These are phyloP conservation scores for Talaromyces adpressus DNA, from an alignment of 495 filamentous ascomycete genomes.

Conservation along the genomic window DNA sequence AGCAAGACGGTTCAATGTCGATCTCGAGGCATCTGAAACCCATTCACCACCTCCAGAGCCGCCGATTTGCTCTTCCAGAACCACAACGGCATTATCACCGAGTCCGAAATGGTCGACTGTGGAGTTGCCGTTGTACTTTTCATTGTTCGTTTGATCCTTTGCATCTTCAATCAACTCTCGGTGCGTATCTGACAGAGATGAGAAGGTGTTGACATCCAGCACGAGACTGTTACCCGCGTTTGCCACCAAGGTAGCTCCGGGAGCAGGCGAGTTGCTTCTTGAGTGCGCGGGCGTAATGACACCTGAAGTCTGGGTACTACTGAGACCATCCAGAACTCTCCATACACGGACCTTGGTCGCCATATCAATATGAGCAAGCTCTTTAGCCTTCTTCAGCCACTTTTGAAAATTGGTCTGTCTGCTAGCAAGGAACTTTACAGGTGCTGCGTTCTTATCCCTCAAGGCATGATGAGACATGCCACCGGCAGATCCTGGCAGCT, in stretches of 20 bases:
- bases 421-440: slow-evolving; percentile 59
- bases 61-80: slow-evolving; percentile 70
- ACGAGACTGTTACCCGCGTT: slow-evolving; percentile 59
- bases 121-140: slow-evolving; percentile 69
- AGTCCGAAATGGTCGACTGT: slow-evolving; percentile 58
- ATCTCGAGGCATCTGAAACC: slow-evolving; percentile 50
- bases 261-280: slow-evolving; percentile 44
- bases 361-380: slow-evolving; percentile 51
- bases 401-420: slow-evolving; percentile 57
- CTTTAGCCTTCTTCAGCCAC: slow-evolving; percentile 71
- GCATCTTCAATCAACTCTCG: slow-evolving; percentile 60
- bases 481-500: slow-evolving; percentile 52
- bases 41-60: slow-evolving; percentile 50
- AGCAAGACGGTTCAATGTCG: slow-evolving; percentile 31
- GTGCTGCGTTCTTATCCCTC: slow-evolving; percentile 50
- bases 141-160: slow-evolving; percentile 65
- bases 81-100: slow-evolving; percentile 57
- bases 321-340: slow-evolving; percentile 54
- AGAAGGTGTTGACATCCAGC: slow-evolving; percentile 66
- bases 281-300: slow-evolving; percentile 54
- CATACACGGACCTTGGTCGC: slow-evolving; percentile 73
- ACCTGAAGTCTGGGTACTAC: slow-evolving; percentile 34
- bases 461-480: slow-evolving; percentile 51
- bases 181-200: slow-evolving; percentile 57
- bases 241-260: slow-evolving; percentile 31